phyloP scores from a whole-genome alignment of 1,139 yeast genomes.

The Pneumocystis oryctolagi region DNA sequence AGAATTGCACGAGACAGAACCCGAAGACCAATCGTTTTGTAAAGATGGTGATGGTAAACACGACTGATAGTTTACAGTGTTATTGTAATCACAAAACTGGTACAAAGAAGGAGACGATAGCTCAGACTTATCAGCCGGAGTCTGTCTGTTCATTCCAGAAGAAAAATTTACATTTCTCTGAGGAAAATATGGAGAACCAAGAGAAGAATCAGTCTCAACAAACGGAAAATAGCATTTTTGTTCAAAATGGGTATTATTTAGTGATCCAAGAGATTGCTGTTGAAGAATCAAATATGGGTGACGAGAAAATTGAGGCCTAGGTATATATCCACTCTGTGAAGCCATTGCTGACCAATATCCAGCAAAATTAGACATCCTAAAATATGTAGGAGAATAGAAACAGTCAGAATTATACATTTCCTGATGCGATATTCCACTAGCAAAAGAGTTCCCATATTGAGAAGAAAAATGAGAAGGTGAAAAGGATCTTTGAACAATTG shows the following conservation, averaged over 20 bases:
- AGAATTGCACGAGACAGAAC: background rate
- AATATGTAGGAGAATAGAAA: background rate
- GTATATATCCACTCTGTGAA: background rate
- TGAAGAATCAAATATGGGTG: background rate
- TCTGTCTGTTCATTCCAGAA: background rate
- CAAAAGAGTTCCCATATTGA: background rate
- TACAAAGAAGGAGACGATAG: background rate
- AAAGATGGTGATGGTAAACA: background rate
- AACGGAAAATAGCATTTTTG: background rate
- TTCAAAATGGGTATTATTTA: background rate
- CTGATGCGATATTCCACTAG: background rate
- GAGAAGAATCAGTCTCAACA: background rate
- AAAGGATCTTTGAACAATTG: background rate
- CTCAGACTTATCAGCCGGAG: background rate
- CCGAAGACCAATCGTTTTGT: background rate
- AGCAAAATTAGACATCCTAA: background rate
- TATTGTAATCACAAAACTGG: background rate
- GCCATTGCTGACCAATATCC: background rate
- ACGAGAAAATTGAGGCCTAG: background rate
- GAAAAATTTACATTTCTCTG: background rate
- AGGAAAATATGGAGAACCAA: background rate
- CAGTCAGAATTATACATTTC: background rate
- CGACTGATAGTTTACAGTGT: background rate
- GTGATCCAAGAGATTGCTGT: background rate
- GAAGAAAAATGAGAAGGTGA: background rate